Evolutionary conservation across 2,329 filamentous ascomycete species (phyloP).

Genomic region (Alternaria novae-zelandiae): DNA sequence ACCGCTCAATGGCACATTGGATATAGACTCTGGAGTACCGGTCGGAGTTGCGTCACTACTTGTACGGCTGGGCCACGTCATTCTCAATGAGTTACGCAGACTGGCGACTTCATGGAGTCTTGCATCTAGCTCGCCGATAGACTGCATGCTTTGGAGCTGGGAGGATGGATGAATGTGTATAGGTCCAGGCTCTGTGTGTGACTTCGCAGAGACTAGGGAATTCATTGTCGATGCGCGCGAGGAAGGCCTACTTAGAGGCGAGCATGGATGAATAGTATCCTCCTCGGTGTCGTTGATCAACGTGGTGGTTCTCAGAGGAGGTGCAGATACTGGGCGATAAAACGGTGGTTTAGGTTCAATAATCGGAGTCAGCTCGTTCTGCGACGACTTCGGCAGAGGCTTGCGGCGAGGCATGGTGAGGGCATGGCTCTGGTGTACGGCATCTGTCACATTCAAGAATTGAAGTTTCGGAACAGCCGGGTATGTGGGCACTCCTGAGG

Average conservation of each 20-base stretch:
- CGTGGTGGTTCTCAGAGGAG: not conserved
- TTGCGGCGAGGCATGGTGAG: not conserved
- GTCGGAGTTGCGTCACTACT: not conserved
- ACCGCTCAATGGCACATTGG: not conserved
- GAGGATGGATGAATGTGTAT: constrained; percentile 11
- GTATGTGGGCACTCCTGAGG: not conserved
- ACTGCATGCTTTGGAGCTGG: constrained; percentile 17
- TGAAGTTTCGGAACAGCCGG: not conserved
- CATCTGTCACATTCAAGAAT: not conserved
- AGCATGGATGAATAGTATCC: not conserved
- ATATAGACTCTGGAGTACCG: constrained; percentile 6
- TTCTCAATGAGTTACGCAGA: not conserved
- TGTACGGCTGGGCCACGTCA: not conserved
- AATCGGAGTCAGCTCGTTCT: not conserved
- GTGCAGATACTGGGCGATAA: not conserved
- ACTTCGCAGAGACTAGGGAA: constrained; percentile 3
- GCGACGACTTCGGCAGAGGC: not conserved
- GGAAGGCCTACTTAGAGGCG: not conserved
- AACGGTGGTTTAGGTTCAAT: not conserved
- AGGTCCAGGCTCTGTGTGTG: constrained; percentile 5
- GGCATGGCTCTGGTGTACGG: not conserved
- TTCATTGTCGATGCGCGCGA: constrained; percentile 10
- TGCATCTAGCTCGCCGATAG: constrained; percentile 2
- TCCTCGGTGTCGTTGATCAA: not conserved
- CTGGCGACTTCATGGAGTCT: not conserved